Conservation (phyloP, 768 basidiomycete genomes). For the Pluteus cervinus region DNA sequence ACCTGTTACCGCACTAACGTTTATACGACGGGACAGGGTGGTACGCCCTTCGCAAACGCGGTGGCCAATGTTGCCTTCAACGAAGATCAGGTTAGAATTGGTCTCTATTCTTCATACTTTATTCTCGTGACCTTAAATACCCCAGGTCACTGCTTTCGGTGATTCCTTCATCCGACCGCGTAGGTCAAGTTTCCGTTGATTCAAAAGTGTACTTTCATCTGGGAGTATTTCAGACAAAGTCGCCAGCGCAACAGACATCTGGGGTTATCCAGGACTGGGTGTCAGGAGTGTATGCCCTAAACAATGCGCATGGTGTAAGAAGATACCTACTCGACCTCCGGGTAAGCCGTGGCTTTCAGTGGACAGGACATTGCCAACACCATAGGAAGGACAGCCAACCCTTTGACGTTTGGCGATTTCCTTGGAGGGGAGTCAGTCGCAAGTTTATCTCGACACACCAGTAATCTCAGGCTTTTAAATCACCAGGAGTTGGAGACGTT, state of each 20-base stretch:
- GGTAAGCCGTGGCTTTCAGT: too few relatives aligned
- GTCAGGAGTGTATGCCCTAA: conserved; percentile 38
- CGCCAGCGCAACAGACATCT: conserved; percentile 25
- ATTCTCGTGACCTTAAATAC: too few relatives aligned
- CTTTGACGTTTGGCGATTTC: conserved; percentile 35
- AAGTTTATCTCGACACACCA: conserved; percentile 9
- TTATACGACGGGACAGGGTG: conserved; percentile 13
- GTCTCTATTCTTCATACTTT: too few relatives aligned
- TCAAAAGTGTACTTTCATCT: neutral
- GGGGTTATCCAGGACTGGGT: conserved; percentile 18
- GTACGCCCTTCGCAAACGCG: conserved; percentile 21
- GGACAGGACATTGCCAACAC: too few relatives aligned
- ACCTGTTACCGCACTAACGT: neutral
- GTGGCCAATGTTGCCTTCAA: conserved; percentile 4
- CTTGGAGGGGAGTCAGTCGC: conserved; percentile 40
- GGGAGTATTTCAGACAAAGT: conserved; percentile 12
- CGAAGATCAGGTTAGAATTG: neutral
- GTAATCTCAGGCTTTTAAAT: neutral
- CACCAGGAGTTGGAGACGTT: conserved; percentile 48
- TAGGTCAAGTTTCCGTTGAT: neutral
- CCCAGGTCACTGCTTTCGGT: conserved; percentile 33
- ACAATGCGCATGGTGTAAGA: conserved; percentile 39
- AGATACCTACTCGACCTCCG: conserved; percentile 40
- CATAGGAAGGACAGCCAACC: conserved; percentile 35
- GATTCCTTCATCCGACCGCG: conserved; percentile 31